A percentile compares a stretch with the other conserved stretches of the same genome.
Evolutionary conservation across 108 stramenopile genomes (phyloP).

Genomic region (Nitzschia inconspicua): DNA sequence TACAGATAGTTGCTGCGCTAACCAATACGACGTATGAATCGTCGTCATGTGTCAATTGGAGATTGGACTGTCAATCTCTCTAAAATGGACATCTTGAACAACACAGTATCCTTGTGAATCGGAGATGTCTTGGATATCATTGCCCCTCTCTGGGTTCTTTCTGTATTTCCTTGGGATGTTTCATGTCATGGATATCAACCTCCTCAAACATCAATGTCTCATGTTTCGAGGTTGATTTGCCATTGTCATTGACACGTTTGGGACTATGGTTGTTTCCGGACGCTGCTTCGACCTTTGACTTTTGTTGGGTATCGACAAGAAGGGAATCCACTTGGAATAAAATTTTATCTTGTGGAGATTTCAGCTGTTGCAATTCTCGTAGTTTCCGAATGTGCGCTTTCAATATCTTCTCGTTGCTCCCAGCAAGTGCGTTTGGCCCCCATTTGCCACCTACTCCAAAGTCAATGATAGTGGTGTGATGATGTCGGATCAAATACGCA

Average conservation of each 20-base stretch:
- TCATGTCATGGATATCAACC: slow-evolving; percentile 23
- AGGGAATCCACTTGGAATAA: background rate
- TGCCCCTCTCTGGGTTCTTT: too few species aligned
- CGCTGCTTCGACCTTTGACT: background rate
- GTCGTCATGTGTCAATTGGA: too few species aligned
- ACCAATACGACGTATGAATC: too few species aligned
- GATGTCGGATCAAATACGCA: background rate
- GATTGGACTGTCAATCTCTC: too few species aligned
- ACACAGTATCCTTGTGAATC: too few species aligned
- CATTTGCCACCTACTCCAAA: background rate
- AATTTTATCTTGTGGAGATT: background rate
- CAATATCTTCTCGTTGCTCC: background rate
- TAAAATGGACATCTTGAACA: too few species aligned
- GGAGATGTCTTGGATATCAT: too few species aligned
- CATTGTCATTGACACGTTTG: background rate
- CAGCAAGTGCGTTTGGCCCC: background rate
- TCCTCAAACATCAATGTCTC: slow-evolving; percentile 10
- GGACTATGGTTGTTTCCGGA: background rate
- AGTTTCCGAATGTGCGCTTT: background rate
- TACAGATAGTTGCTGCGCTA: too few species aligned
- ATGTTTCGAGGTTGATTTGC: background rate
- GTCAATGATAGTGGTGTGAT: too few species aligned
- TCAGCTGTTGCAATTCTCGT: background rate
- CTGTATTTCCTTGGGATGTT: slow-evolving; percentile 12
- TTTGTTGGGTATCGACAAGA: background rate